These are phyloP conservation scores for Hygrophorus pudorinus DNA, from an alignment of 768 basidiomycete species.

Conservation along the genomic window DNA sequence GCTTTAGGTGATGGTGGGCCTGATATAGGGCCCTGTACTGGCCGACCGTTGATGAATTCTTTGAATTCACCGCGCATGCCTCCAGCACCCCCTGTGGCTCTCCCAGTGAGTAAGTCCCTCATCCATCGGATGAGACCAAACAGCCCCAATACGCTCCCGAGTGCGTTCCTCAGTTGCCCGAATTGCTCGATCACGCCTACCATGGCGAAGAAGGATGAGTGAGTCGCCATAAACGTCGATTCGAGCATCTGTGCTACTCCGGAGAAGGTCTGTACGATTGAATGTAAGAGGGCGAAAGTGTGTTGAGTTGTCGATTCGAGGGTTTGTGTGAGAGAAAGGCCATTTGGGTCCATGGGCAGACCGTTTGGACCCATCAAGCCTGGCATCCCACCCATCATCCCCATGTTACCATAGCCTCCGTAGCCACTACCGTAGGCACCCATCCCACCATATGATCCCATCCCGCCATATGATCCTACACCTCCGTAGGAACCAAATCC, in stretches of 20 bases:
- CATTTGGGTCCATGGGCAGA: conserved; percentile 37
- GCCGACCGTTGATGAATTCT: conserved; percentile 61
- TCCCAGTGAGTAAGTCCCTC: conserved; percentile 48
- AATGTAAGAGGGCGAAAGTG: conserved; percentile 89
- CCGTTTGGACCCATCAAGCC: conserved; percentile 38
- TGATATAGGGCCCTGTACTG: conserved; percentile 30
- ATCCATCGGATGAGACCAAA: conserved; percentile 89
- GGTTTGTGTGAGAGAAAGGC: conserved; percentile 58
- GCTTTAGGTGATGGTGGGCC: conserved; percentile 42
- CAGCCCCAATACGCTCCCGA: conserved; percentile 87
- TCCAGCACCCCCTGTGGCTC: conserved; percentile 13
- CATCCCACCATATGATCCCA: conserved; percentile 22
- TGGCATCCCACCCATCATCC: conserved; percentile 21
- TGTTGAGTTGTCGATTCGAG: conserved; percentile 85
- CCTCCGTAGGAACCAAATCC: conserved; percentile 25
- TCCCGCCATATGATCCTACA: conserved; percentile 31
- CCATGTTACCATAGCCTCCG: conserved; percentile 10
- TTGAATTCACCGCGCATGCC: conserved; percentile 59
- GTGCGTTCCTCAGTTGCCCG: conserved; percentile 79
- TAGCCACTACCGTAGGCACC: conserved; percentile 10
- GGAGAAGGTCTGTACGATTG: conserved; percentile 89
- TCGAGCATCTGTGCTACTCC: conserved; percentile 98
- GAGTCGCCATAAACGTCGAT: conserved; percentile 94
- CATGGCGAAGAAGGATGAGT: conserved; percentile 93
- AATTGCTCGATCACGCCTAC: conserved; percentile 96